These are phyloP conservation scores for Citrus trifoliata DNA, from an alignment of 345 rosid species.

Conservation along the genomic window DNA sequence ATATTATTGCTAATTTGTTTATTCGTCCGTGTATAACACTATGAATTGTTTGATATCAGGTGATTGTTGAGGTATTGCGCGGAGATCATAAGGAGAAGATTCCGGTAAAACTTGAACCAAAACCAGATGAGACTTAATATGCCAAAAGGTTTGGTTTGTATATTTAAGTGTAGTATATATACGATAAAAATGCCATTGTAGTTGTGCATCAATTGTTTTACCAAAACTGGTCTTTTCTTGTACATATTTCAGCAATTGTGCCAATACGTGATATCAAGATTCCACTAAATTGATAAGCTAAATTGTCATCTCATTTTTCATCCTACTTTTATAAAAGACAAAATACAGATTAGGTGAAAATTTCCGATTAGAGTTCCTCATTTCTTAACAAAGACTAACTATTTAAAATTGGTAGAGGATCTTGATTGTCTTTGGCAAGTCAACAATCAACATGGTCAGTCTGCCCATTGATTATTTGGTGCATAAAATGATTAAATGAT, in stretches of 20 bases:
- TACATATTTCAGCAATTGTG: slow-evolving; percentile 27
- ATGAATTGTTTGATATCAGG: slow-evolving; percentile 33
- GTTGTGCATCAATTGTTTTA: slow-evolving; percentile 20
- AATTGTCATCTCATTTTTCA: not conserved
- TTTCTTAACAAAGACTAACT: not conserved
- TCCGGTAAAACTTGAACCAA: slow-evolving; percentile 80
- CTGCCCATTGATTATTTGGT: not conserved
- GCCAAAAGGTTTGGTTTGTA: slow-evolving; percentile 15
- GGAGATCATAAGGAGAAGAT: slow-evolving; percentile 95
- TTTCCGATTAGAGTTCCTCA: too few species aligned
- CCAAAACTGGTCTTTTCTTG: slow-evolving; percentile 14
- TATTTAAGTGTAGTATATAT: slow-evolving; percentile 8
- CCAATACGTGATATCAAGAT: not conserved
- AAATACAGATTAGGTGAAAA: too few species aligned
- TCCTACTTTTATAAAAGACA: not conserved
- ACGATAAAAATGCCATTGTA: slow-evolving; percentile 19
- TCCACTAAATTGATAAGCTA: not conserved
- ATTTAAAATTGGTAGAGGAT: not conserved
- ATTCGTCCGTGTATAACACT: not conserved
- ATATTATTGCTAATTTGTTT: not conserved
- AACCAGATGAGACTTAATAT: slow-evolving; percentile 66
- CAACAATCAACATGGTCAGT: not conserved
- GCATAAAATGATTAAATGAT: not conserved
- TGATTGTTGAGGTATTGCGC: slow-evolving; percentile 79
- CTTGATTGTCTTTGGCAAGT: not conserved